Base-by-base conservation (phyloP, 352 stramenopile genomes). In the Pythium graminicola region DNA sequence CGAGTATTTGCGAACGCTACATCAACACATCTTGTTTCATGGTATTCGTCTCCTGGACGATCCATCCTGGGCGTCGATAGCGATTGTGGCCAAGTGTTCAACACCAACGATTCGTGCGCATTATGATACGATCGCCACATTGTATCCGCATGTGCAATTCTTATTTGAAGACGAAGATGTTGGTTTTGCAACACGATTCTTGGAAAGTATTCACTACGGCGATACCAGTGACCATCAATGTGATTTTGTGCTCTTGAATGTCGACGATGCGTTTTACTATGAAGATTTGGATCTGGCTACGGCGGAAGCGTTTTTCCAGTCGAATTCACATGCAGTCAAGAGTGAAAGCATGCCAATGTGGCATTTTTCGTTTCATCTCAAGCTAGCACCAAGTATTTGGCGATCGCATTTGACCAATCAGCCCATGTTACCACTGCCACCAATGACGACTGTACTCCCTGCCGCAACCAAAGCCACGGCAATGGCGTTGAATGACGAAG, bases 371-470 rank as follows among this genome's bases (percentile, higher is more conserved):
- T 85, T 95, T 53, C 67, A 94, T 33, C 43, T 88, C 13, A 88
- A 86, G 40, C 71, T 95, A 23, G 67, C 86, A 29, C 75, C 76
- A 17, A 83, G 75, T 50, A 89, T 93, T 53, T 84, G 69, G 53
- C 84, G 66, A 29, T 89, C 72, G 47, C 81, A 95, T 46, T 67
- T 87, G 38, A 65, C 66, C 13, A 75, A 76, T 54, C 53, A 74
- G 39, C 64, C 70, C 3, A 81, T 71, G 60, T 59, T 84, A 33
- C 67, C 69, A 32, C 70, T 84, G 43, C 60, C 61, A 32, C 41
- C 57, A 5, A 63, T 82, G 63, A 36, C 49, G 16, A 60, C 60
- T 9, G 54, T 62, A 23, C 35, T 62, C n/a, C 60, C 60, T 2
- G 7, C 22, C 1, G 42, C 23, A 1, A 39, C 29, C 0, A 50